Evolutionary conservation across 169 alveolate species (phyloP), one percentile per base, ranked within the genome.

Genomic region (Eimeria sp.): DNA sequence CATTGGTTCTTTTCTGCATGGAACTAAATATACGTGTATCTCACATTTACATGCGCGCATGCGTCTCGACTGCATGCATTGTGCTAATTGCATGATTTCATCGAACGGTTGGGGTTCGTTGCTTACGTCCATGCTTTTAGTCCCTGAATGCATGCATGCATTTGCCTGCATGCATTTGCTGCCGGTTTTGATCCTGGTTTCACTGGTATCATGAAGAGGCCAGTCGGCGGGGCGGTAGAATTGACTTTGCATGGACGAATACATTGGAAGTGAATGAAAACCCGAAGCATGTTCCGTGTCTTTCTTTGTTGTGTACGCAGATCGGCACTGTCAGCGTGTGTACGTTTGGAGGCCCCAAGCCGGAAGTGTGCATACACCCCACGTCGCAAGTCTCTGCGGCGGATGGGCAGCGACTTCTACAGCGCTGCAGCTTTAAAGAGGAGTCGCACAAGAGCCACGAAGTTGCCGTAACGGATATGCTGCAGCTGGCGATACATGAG

Each of bases 401-500:
- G 22, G 97, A 97, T 49, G 98, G 97, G 20, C 65, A 95, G 27
- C 89, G 95, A 22, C 43, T 97, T 49, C 73, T 96, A 61, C 89
- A 80, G 61, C 76, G 75, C 72, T 95, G 97, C 80, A 97, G 93
- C 58, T 97, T 97, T 49, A 54, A 76, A 76, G 98, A 96, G 89
- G 98, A 97, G 91, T 75, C 98, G 14, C 57, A 51, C 54, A 86
- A 82, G 45, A 84, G 96, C 72, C 97, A 96, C 45, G 97, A 96
- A 75, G 94, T 83, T 70, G 96, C 97, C 30, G 87, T 97, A 47
- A 96, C 96, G 5, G 96, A 96, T 51, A 72, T 88, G 88, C 97
- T 96, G 96, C 97, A 95, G 98, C 98, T 96, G 96, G 98, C 98
- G 95, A 96, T 97, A 97, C 97, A 96, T 91, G 97, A 87, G 97